A percentile compares a stretch with the other conserved stretches of the same genome.
These are phyloP conservation scores for Linanthus parryae DNA, from an alignment of 148 eudicot genomes.

Conservation along the genomic window DNA sequence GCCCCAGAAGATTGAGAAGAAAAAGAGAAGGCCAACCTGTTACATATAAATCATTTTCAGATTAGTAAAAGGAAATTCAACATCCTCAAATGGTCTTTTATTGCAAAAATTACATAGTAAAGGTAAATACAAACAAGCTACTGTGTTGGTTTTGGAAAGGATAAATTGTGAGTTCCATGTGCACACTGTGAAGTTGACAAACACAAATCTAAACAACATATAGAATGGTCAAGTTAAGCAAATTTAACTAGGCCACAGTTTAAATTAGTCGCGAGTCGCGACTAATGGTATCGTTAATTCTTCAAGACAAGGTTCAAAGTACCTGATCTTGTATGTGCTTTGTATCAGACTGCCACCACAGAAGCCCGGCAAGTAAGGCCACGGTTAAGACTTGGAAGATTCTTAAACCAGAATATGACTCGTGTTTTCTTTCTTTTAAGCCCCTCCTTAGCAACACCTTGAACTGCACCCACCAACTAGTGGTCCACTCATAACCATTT, in stretches of 20 bases:
- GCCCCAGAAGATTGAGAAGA: constrained; percentile 90
- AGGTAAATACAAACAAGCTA: no score
- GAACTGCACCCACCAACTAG: constrained; percentile 77
- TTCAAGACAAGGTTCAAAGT: not conserved
- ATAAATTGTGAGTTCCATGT: no score
- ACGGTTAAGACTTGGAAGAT: constrained; percentile 71
- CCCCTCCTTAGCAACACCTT: constrained; percentile 64
- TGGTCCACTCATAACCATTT: constrained; percentile 49
- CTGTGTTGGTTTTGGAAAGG: no score
- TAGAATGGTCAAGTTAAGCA: no score
- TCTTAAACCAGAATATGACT: constrained; percentile 57
- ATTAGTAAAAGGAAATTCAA: not conserved
- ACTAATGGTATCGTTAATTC: not conserved
- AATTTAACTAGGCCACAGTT: not conserved
- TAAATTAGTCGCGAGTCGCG: not conserved
- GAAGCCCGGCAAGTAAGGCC: constrained; percentile 56
- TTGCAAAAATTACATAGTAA: no score
- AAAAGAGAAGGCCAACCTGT: constrained; percentile 80
- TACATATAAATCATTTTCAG: no score
- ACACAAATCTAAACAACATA: no score
- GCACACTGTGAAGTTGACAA: no score
- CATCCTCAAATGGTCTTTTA: no score
- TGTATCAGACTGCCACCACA: constrained; percentile 82
- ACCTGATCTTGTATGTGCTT: constrained; percentile 76
- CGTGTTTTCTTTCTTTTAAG: constrained; percentile 66